Evolutionary conservation across 1,284 basidiomycete genomes (phyloP).

Genomic region (Pyrrhoderma noxium): DNA sequence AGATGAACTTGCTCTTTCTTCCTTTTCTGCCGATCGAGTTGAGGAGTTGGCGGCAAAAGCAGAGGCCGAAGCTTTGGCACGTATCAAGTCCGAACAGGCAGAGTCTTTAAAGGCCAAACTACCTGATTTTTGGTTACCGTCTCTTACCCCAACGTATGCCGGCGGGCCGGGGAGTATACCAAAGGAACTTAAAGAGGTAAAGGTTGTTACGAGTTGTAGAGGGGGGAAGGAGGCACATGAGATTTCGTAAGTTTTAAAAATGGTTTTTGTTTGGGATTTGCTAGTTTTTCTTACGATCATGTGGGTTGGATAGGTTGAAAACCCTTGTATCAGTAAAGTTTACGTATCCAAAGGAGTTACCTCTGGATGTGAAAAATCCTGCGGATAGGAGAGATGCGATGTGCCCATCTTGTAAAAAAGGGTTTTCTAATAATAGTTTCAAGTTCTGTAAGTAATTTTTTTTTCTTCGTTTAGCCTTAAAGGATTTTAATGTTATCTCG

Average conservation of each 20-base stretch:
- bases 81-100: constrained; percentile 80
- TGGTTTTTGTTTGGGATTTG: background rate
- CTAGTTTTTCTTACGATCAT: background rate
- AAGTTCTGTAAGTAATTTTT: constrained; percentile 51
- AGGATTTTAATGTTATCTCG: background rate
- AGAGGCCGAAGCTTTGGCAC: constrained; percentile 73
- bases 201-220: constrained; percentile 80
- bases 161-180: constrained; percentile 45
- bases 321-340: constrained; percentile 72
- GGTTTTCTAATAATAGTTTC: constrained; percentile 69
- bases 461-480: background rate
- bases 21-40: constrained; percentile 61
- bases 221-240: constrained; percentile 69
- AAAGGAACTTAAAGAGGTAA: constrained; percentile 65
- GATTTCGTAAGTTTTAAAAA: constrained; percentile 47
- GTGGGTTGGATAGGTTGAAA: constrained; percentile 50
- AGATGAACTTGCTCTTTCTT: constrained; percentile 25
- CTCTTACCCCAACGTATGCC: constrained; percentile 74
- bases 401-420: constrained; percentile 86
- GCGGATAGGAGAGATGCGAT: constrained; percentile 54
- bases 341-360: constrained; percentile 37
- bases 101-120: constrained; percentile 80
- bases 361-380: constrained; percentile 32
- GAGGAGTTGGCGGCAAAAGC: constrained; percentile 70
- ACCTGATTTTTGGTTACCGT: constrained; percentile 93